Percentiles rank a stretch among this genome's conserved stretches.
phyloP scores from a whole-genome alignment of 2,329 filamentous ascomycete genomes.

The Pestalotiopsis sp. region DNA sequence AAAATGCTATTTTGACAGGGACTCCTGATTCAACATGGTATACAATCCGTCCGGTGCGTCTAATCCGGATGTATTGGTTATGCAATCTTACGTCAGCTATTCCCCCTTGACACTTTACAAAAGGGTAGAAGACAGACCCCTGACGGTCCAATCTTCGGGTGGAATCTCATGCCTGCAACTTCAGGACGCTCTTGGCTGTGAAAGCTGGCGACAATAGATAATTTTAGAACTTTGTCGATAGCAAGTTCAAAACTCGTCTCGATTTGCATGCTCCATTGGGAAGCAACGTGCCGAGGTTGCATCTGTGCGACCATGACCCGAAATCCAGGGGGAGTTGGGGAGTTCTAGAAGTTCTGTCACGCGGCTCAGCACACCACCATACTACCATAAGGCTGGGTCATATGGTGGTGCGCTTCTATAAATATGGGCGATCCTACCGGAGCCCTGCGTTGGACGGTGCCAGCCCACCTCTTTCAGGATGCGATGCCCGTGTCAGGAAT shows the following conservation, averaged over 20 bases:
- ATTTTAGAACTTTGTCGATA: not conserved
- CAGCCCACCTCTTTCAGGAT: not conserved
- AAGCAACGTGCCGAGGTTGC: not conserved
- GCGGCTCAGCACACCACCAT: not conserved
- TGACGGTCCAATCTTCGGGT: not conserved
- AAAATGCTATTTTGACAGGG: not conserved
- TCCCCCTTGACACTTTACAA: not conserved
- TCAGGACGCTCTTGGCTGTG: not conserved
- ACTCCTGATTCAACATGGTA: not conserved
- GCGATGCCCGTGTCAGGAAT: constrained; percentile 7
- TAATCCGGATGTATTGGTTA: not conserved
- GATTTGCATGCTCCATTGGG: not conserved
- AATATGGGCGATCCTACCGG: constrained; percentile 2
- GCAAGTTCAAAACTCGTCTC: not conserved
- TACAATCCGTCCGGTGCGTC: not conserved
- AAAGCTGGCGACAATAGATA: not conserved
- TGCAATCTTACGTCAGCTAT: not conserved
- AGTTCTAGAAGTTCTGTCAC: not conserved
- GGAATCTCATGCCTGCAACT: not conserved
- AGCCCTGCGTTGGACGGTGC: not conserved
- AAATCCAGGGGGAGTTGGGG: not conserved
- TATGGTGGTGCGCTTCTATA: not conserved
- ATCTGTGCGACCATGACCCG: not conserved
- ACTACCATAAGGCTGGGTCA: not conserved
- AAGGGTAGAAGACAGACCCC: not conserved